Evolutionary conservation across 768 basidiomycete species (phyloP).

Genomic region (Kockovaella imperatae): DNA sequence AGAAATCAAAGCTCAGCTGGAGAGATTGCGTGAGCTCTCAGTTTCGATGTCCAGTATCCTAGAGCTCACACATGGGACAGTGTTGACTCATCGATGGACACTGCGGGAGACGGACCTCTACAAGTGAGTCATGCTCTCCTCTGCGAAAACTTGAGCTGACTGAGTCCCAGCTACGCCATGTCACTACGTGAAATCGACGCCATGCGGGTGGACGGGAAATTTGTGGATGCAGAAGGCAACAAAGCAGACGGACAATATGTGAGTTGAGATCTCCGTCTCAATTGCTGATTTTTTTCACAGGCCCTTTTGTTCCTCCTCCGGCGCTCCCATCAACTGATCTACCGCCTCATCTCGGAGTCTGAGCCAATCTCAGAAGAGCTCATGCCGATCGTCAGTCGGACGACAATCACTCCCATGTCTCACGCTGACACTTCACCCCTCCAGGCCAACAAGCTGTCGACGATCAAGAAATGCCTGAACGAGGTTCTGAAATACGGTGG

Average conservation of each 20-base stretch:
- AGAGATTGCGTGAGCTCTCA: conserved; percentile 54
- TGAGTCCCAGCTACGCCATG: conserved; percentile 70
- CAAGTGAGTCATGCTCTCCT: conserved; percentile 34
- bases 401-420: not conserved
- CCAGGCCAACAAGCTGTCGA: conserved; percentile 94
- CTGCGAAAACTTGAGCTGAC: conserved; percentile 3
- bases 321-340: conserved; percentile 93
- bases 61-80: conserved; percentile 31
- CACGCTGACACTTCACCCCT: not conserved
- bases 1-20: conserved; percentile 78
- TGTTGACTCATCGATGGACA: conserved; percentile 94
- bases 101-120: conserved; percentile 61
- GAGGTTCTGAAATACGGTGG: conserved; percentile 94
- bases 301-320: conserved; percentile 85
- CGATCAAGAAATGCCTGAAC: conserved; percentile 92
- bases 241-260: conserved; percentile 92
- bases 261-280: conserved; percentile 35
- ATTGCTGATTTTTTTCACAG: conserved; percentile 47
- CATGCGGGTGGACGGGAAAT: conserved; percentile 95
- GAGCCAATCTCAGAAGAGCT: conserved; percentile 97
- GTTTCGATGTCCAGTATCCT: not conserved
- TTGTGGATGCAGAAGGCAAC: conserved; percentile 87
- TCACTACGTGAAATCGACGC: conserved; percentile 93
- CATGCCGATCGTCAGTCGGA: conserved; percentile 72
- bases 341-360: conserved; percentile 81